phyloP scores from a whole-genome alignment of 2,329 filamentous ascomycete species.

The Hymenoscyphus repandus region DNA sequence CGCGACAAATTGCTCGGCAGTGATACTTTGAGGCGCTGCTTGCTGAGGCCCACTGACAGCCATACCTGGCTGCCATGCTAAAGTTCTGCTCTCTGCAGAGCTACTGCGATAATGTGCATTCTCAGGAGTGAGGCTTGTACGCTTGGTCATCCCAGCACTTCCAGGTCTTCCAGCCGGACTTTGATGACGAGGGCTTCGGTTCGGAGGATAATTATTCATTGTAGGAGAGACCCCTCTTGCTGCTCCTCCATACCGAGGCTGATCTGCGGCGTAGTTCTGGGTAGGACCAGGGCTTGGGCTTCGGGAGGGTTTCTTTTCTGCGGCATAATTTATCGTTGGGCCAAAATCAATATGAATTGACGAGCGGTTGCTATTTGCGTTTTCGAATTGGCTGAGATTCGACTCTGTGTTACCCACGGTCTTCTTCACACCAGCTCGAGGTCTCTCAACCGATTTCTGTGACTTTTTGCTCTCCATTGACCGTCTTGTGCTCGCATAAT shows the following conservation, averaged over 20 bases:
- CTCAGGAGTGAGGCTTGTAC: conserved; percentile 34
- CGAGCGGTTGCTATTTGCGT: conserved; percentile 7
- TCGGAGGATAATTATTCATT: conserved; percentile 11
- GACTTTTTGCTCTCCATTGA: conserved; percentile 38
- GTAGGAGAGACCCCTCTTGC: conserved; percentile 5
- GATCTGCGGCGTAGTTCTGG: conserved; percentile 49
- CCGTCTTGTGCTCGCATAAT: conserved; percentile 65
- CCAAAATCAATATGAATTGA: conserved; percentile 75
- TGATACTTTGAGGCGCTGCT: conserved; percentile 46
- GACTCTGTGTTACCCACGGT: conserved; percentile 53
- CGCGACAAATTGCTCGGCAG: conserved; percentile 78
- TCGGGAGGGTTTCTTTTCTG: conserved; percentile 13
- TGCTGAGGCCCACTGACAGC: conserved; percentile 42
- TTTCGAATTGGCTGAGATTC: conserved; percentile 36
- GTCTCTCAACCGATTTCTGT: conserved; percentile 53
- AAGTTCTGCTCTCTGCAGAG: conserved; percentile 54
- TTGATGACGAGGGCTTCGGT: conserved; percentile 10
- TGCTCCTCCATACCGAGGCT: conserved; percentile 1
- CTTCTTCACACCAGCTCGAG: conserved; percentile 74
- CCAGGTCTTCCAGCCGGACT: conserved; percentile 26
- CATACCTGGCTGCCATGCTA: conserved; percentile 76
- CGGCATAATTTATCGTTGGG: conserved; percentile 58
- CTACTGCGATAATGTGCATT: conserved; percentile 40
- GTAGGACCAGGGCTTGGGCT: conserved; percentile 55
- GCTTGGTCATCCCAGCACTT: conserved; percentile 31